phyloP scores from a whole-genome alignment of 768 basidiomycete species.

The Paxillus involutus region DNA sequence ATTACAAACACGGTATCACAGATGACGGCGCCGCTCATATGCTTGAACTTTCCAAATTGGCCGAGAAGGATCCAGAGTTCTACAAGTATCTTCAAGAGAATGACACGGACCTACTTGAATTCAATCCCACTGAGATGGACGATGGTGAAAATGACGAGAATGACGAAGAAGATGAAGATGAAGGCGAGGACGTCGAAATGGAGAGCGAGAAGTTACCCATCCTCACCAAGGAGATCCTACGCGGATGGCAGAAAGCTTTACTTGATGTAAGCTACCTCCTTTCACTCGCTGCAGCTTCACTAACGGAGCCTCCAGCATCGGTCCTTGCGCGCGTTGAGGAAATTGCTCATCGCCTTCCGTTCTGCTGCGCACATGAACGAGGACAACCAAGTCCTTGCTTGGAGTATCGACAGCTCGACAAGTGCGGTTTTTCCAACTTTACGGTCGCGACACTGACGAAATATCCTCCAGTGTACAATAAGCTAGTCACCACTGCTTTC shows the following conservation, averaged over 20 bases:
- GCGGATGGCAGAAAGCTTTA: constrained; percentile 86
- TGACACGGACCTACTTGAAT: constrained; percentile 87
- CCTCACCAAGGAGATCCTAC: constrained; percentile 68
- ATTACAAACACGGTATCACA: constrained; percentile 23
- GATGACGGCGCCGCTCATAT: constrained; percentile 78
- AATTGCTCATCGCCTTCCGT: constrained; percentile 86
- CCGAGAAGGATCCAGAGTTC: constrained; percentile 98
- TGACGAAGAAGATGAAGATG: constrained; percentile 50
- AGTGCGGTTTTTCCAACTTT: constrained; percentile 13
- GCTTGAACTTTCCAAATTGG: constrained; percentile 80
- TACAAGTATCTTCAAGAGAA: constrained; percentile 98
- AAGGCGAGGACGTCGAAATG: constrained; percentile 39
- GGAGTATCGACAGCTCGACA: constrained; percentile 80
- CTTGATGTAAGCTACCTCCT: constrained; percentile 58
- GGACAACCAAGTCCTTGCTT: constrained; percentile 75
- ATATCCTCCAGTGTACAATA: constrained; percentile 76
- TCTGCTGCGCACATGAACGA: constrained; percentile 90
- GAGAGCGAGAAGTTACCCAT: constrained; percentile 47
- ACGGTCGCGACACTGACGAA: not conserved
- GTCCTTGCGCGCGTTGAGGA: constrained; percentile 81
- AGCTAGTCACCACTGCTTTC: constrained; percentile 82
- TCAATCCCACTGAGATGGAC: constrained; percentile 50
- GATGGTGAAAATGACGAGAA: constrained; percentile 53
- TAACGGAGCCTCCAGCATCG: constrained; percentile 56
- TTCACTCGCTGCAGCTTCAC: not conserved